Evolutionary conservation across 805 yeast genomes (phyloP), one percentile per base, ranked within the genome.

Genomic region (Kazachstania bromeliacearum): DNA sequence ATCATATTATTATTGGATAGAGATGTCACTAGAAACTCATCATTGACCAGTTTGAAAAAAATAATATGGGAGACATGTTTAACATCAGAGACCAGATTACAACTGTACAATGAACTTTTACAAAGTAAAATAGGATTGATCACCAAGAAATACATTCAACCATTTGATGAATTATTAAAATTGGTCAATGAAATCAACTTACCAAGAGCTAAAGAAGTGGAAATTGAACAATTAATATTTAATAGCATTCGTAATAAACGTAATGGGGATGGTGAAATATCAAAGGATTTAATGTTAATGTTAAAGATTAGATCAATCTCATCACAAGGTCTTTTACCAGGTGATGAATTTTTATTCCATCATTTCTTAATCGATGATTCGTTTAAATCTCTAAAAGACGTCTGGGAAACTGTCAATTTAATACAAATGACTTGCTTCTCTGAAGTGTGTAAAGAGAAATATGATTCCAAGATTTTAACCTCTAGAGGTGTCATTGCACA

Each of bases 291-390:
- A 31, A 34, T 50, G 6, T 37, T 51, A 26, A 38, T 62, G 42
- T 38, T 64, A 36, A 46, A 62, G 42, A 32, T 63, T 27, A 60
- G 60, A 44, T 50, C 63, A 18, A 56, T 65, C 10, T 62, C 68
- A 1, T 39, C 47, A 19, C 50, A 50, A 21, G 68, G 68, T 1
- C 36, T 63, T 24, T 42, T 56, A 12, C 48, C 51, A 3, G 63
- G 62, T 25, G 69, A 64, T 42, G 62, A 53, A 35, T 34, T 57
- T 18, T 27, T 63, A 10, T 55, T 63, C 41, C 56, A 50, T 37
- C 60, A 57, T 44, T 46, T 57, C 33, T 37, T 58, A 14, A 29
- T 39, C 13, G 48, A 51, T 32, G 44, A 42, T 4, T 47, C 53
- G 8, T 44, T 46, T 31, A 31, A 39, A n/a, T 33, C 43, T 6